A percentile compares a stretch with the other conserved stretches of the same genome.
phyloP scores from a whole-genome alignment of 2,329 filamentous ascomycete genomes.

The Hymenoscyphus linearis region DNA sequence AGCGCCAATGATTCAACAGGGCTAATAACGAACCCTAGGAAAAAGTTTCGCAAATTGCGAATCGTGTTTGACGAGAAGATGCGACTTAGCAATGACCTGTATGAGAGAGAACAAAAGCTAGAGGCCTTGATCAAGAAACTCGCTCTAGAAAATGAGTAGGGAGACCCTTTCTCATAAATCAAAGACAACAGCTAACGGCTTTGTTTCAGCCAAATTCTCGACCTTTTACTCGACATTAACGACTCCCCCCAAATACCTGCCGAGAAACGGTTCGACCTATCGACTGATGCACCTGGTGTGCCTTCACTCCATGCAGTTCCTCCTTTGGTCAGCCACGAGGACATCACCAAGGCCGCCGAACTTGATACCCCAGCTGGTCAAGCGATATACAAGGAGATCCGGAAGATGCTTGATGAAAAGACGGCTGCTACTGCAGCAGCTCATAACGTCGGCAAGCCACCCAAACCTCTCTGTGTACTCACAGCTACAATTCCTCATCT shows the following conservation, averaged over 20 bases:
- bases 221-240: slow-evolving; percentile 87
- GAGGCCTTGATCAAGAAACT: slow-evolving; percentile 76
- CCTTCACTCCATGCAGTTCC: slow-evolving; percentile 23
- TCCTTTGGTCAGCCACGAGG: slow-evolving; percentile 23
- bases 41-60: slow-evolving; percentile 94
- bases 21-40: slow-evolving; percentile 56
- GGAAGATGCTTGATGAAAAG: slow-evolving; percentile 23
- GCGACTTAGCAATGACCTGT: slow-evolving; percentile 75
- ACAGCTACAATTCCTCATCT: slow-evolving; percentile 25
- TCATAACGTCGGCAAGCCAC: slow-evolving; percentile 13
- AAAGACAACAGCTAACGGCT: slow-evolving; percentile 2
- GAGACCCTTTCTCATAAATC: not conserved
- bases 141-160: slow-evolving; percentile 88
- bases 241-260: slow-evolving; percentile 71
- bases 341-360: slow-evolving; percentile 20
- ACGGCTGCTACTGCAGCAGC: slow-evolving; percentile 9
- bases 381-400: slow-evolving; percentile 26
- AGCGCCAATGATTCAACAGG: slow-evolving; percentile 26
- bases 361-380: slow-evolving; percentile 25
- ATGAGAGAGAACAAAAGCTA: slow-evolving; percentile 75
- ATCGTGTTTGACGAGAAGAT: slow-evolving; percentile 71
- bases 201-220: slow-evolving; percentile 70
- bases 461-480: slow-evolving; percentile 29
- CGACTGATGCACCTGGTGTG: slow-evolving; percentile 56
- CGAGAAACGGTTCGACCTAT: slow-evolving; percentile 69